These are phyloP conservation scores for Globisporangium sylvaticum DNA, from an alignment of 352 stramenopile genomes.

Conservation along the genomic window DNA sequence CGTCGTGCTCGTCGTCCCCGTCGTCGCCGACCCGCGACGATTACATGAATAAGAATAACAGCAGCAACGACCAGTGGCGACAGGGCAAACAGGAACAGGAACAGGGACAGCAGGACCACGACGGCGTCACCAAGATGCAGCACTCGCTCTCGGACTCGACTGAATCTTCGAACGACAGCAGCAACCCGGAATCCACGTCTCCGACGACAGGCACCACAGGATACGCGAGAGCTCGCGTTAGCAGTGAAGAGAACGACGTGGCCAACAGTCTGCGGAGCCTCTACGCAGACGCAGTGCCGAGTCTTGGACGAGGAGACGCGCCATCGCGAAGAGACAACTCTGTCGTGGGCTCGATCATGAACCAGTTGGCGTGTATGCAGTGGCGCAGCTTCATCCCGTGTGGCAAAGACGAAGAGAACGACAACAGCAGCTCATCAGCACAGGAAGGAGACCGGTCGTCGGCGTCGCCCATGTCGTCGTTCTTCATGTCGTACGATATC, in stretches of 20 bases:
- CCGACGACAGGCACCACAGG: not conserved
- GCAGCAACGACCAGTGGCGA: not conserved
- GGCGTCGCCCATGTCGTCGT: conserved; percentile 10
- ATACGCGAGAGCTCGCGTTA: not conserved
- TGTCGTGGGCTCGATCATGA: conserved; percentile 15
- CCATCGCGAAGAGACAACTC: conserved; percentile 2
- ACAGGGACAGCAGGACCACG: not conserved
- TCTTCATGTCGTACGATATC: conserved; percentile 24
- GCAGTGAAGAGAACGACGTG: conserved; percentile 30
- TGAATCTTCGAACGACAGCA: conserved; percentile 22
- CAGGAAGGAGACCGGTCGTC: not conserved
- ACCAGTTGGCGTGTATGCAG: conserved; percentile 22
- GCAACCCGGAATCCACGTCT: conserved; percentile 10
- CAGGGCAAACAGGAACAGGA: conserved; percentile 2
- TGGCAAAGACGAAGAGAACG: conserved; percentile 6
- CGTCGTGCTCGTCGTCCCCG: not conserved
- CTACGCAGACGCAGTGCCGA: conserved; percentile 15
- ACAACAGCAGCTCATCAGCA: not conserved
- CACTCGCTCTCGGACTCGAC: conserved; percentile 60
- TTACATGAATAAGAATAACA: conserved; percentile 6
- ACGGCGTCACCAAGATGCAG: conserved; percentile 23
- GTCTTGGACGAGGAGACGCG: not conserved
- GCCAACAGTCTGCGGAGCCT: conserved; percentile 7
- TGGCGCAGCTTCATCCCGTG: conserved; percentile 24
- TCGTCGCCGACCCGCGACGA: not conserved